Base-by-base conservation (phyloP, 768 basidiomycete genomes). In the Suillus subaureus region DNA sequence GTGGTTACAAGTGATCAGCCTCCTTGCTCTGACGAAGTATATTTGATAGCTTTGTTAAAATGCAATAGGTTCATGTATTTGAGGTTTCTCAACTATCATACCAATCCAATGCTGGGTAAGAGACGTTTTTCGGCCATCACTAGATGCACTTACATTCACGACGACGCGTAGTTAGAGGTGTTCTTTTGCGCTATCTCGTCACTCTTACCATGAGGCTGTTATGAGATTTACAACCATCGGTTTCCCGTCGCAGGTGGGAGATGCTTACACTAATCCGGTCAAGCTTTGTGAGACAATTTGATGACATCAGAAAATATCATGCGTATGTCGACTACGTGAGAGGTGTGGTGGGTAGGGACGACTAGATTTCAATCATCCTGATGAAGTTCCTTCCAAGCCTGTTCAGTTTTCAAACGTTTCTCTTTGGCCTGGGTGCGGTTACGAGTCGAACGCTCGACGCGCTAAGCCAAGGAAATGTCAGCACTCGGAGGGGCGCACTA, bases 381-480 rank as follows among this genome's bases (percentile, higher is more conserved):
- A 69, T 87, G 87, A 63, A 92, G 85, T 52, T 89, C 87, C 73
- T 83, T 83, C 76, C 84, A 81, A 28, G 83, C 90, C 65, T 85
- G 79, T 71, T 91, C 87, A 18, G 82, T 80, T 76, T 85, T 89
- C 56, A 73, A 74, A 60, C 81, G 81, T 62, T 84, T 82, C 67
- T 82, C 82, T 71, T 87, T 91, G 11, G 91, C 86, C 6, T 74
- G 72, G 67, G 85, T 83, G 61, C 90, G 82, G 72, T 93, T 93
- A 47, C 76, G 78, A 42, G 82, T 72, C 4, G 89, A 85, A 58
- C 90, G 86, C 39, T 83, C 81, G 12, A 87, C 68, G 57, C 89
- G 84, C 91, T 69, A 47, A 65, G 61, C 57, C 58, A 61, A 63
- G 16, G 58, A 67, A 58, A 66, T 61, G 61, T 56, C 51, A 63